Percentiles rank a stretch among this genome's conserved stretches.
Conservation (phyloP, 1,284 basidiomycete genomes). For the Pseudozyma sp. region DNA sequence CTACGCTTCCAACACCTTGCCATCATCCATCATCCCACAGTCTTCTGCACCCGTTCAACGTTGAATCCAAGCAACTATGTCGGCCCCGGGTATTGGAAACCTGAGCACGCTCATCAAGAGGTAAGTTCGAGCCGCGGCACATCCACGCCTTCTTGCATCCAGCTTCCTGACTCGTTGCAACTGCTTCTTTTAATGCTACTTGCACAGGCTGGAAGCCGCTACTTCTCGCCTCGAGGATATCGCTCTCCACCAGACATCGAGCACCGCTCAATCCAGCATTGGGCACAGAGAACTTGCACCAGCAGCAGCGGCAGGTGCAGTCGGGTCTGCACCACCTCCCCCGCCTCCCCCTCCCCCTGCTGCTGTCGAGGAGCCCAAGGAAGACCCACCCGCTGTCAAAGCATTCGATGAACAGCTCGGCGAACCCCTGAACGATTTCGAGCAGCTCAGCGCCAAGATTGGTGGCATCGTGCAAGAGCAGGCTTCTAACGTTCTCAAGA, state of each 20-base stretch:
- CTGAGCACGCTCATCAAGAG: constrained; percentile 66
- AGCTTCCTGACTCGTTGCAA: constrained; percentile 3
- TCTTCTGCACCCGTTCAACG: neutral
- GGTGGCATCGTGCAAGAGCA: constrained; percentile 76
- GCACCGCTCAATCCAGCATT: constrained; percentile 2
- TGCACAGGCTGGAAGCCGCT: constrained; percentile 78
- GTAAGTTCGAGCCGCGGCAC: constrained; percentile 25
- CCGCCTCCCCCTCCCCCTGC: constrained; percentile 35
- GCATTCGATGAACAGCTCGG: constrained; percentile 83
- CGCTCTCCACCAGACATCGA: constrained; percentile 72
- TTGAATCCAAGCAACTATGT: constrained; percentile 39
- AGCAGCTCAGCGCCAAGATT: constrained; percentile 80
- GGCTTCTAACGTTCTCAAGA: constrained; percentile 78
- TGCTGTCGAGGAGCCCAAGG: constrained; percentile 31
- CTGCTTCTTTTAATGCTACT: neutral
- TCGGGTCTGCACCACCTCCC: constrained; percentile 26
- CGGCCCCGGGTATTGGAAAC: constrained; percentile 61
- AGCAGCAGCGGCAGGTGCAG: constrained; percentile 26
- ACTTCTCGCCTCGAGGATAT: constrained; percentile 95
- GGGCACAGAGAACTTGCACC: constrained; percentile 20
- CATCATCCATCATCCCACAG: constrained; percentile 10
- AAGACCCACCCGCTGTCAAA: constrained; percentile 75
- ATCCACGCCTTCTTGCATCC: too few relatives aligned
- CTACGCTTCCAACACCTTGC: constrained; percentile 6
- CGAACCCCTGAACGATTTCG: constrained; percentile 79